Base-by-base conservation (phyloP, 169 alveolate species). In the Plasmodium yoelii region DNA sequence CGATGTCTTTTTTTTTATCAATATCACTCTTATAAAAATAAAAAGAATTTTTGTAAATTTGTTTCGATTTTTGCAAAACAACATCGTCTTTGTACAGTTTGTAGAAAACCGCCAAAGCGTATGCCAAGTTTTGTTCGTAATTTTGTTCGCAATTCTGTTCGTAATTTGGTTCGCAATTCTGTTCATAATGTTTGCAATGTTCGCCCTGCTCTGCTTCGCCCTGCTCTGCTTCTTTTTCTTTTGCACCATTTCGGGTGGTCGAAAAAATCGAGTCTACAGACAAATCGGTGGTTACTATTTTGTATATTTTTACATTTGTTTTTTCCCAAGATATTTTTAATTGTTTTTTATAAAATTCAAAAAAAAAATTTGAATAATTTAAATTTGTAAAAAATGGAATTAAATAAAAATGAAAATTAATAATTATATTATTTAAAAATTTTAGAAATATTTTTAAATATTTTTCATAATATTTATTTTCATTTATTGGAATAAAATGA, bases 361-460 rank as follows among this genome's bases (percentile, higher is more conserved):
- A 47, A 67, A 80, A 80, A 19, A 80, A 0, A 2, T 42, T 18
- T 0, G 90, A 80, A 70, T 80, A 80, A 67, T 67, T 80, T 70
- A 80, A 28, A 80, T 80, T 80, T 24, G 60, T 67, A 80, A 80
- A 80, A 68, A 80, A 80, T 24, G 90, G 90, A 0, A 80, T 13
- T 80, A 80, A 80, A 49, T 80, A 80, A 55, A 80, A 80, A 46
- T 80, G 90, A 67, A 80, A 80, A 42, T 80, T 49, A 15, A 65
- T 19, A 53, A 80, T 80, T 9, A 80, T 67, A 47, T 80, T 80
- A 70, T 80, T 80, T 80, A 80, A 80, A 67, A 80, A 80, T 18
- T 80, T 80, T 46, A 80, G 26, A 46, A 65, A 80, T 47, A 53
- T 71, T 3, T 56, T 67, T 80, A 80, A 80, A 70, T 42, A 80